A percentile compares a stretch with the other conserved stretches of the same genome.
Conservation (phyloP, 1,139 yeast species). For the Starmera stellimalicola region DNA sequence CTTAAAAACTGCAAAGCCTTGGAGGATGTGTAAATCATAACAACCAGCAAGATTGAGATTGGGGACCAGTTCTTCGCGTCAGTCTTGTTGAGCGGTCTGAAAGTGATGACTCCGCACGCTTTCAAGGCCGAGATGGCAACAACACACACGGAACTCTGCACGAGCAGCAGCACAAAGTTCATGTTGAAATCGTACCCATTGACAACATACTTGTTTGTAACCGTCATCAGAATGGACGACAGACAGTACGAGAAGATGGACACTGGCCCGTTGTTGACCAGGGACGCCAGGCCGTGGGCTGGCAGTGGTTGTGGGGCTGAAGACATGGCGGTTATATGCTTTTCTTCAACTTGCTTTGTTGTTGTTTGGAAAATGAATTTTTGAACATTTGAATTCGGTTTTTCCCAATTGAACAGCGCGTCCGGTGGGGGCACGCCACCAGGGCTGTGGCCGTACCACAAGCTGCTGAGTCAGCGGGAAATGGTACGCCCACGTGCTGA, state of each 20-base stretch:
- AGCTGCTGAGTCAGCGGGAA: no score
- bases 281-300: constrained; percentile 13
- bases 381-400: no score
- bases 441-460: no score
- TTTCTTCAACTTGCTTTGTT: no score
- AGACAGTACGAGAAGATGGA: constrained; percentile 83
- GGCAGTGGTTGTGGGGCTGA: constrained; percentile 4
- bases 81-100: constrained; percentile 72
- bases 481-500: no score
- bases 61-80: constrained; percentile 97
- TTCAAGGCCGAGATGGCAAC: constrained; percentile 64
- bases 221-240: constrained; percentile 95
- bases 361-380: no score
- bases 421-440: no score
- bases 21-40: constrained; percentile 94
- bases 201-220: constrained; percentile 89
- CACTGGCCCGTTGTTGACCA: constrained; percentile 77
- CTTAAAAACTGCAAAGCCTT: constrained; percentile 87
- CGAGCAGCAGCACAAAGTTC: constrained; percentile 79
- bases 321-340: constrained; percentile 9
- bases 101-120: constrained; percentile 65
- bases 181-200: constrained; percentile 78
- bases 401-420: no score
- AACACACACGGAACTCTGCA: constrained; percentile 78
- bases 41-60: constrained; percentile 77